These are phyloP conservation scores for Clitopilus hobsonii DNA, from an alignment of 768 basidiomycete species.

Conservation along the genomic window DNA sequence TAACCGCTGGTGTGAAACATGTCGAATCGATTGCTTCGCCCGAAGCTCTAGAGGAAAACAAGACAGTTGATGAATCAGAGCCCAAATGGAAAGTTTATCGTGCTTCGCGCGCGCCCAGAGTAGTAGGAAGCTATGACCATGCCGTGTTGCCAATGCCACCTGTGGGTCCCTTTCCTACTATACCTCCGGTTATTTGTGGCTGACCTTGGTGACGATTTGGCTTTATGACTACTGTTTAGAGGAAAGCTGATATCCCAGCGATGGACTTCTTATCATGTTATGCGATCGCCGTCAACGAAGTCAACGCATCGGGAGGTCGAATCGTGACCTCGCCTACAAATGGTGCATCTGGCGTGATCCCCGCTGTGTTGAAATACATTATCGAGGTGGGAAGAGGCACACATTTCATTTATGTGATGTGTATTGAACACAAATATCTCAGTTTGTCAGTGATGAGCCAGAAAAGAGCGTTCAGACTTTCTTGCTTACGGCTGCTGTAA, in stretches of 20 bases:
- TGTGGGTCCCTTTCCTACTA: constrained; percentile 35
- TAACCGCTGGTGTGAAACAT: constrained; percentile 21
- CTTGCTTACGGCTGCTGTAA: constrained; percentile 79
- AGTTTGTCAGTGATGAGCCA: constrained; percentile 89
- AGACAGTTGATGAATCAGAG: not conserved
- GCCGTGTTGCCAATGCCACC: constrained; percentile 78
- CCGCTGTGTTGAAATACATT: constrained; percentile 87
- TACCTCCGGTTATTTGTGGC: not conserved
- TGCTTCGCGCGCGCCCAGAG: constrained; percentile 29
- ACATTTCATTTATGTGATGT: constrained; percentile 5
- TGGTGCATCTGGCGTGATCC: constrained; percentile 92
- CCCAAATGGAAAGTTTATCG: not conserved
- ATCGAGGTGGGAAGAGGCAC: constrained; percentile 56
- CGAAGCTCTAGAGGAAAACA: constrained; percentile 12
- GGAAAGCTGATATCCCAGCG: constrained; percentile 84
- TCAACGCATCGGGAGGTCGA: constrained; percentile 87
- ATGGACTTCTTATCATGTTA: constrained; percentile 93
- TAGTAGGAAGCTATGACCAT: constrained; percentile 78
- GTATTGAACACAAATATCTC: not conserved
- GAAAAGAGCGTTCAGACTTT: constrained; percentile 88
- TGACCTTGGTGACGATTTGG: not conserved
- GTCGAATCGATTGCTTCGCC: constrained; percentile 17
- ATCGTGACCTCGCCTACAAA: constrained; percentile 96
- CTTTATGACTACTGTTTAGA: constrained; percentile 32
- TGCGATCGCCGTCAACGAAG: constrained; percentile 93